Evolutionary conservation across 2,329 filamentous ascomycete species (phyloP), one percentile per base, ranked within the genome.

Genomic region (Ophiostoma tasmaniense): DNA sequence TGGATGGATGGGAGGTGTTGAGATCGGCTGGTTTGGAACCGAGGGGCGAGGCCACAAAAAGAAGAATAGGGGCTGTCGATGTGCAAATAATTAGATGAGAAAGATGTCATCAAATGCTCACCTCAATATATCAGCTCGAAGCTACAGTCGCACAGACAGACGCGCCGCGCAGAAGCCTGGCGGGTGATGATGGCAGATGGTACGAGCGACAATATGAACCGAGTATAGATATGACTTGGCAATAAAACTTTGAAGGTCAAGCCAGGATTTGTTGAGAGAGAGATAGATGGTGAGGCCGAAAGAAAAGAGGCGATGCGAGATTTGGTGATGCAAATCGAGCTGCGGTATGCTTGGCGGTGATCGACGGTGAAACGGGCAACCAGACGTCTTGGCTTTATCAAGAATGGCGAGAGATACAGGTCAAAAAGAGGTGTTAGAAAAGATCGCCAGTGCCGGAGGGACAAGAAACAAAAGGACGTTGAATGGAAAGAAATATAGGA

Each of bases 71-170:
- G 25, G 22, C 25, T 14, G 25, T 28, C 25, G 55, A 30, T 7
- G 55, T 61, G 25, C 25, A 20, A 22, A 64, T 6, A 39, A n/a
- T n/a, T n/a, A n/a, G 30, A n/a, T n/a, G 33, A 10, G 30, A 8
- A 64, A 6, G 17, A 6, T 13, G 28, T 35, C 33, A 30, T n/a
- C 25, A 30, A 25, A 11, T 61, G 22, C 67, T 59, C 20, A 69
- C 64, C 64, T 62, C 39, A 52, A 66, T 66, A 64, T 66, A 70
- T 66, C 28, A 42, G 66, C 62, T 55, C n/a, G 52, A 64, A 22
- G 64, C 66, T 52, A 64, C 69, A 42, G 69, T 70, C 69, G 62
- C 66, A 68, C 69, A 62, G 45, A 66, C 50, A 55, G 50, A 55
- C 22, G 22, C 7, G 50, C n/a, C 17, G 17, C n/a, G 45, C 45